These are phyloP conservation scores for Boletus semigastroideus DNA, from an alignment of 1,284 basidiomycete genomes.

Conservation along the genomic window DNA sequence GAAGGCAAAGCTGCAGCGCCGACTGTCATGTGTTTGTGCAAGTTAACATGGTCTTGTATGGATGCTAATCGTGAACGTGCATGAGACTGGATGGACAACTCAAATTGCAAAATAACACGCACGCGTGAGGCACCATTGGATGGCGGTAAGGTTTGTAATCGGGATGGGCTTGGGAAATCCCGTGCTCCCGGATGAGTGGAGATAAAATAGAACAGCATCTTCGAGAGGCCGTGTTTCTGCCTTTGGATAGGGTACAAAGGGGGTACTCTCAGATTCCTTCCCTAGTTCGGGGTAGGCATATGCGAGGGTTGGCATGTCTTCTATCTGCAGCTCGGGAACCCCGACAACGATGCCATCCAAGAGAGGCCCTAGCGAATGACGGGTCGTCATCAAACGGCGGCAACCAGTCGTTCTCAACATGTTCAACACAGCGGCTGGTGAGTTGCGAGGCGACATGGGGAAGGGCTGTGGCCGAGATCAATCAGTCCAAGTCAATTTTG, in stretches of 20 bases:
- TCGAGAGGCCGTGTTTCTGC: slow-evolving; percentile 2
- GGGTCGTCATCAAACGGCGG: slow-evolving; percentile 34
- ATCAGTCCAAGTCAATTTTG: too few species aligned
- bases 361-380: slow-evolving; percentile 24
- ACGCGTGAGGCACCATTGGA: slow-evolving; percentile 22
- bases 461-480: slow-evolving; percentile 20
- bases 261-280: slow-evolving; percentile 14
- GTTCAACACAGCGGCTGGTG: slow-evolving; percentile 33
- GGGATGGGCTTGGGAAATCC: slow-evolving; percentile 32
- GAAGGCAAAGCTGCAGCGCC: slow-evolving; percentile 15
- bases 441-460: slow-evolving; percentile 39
- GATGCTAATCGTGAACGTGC: slow-evolving; percentile 7
- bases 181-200: slow-evolving; percentile 32
- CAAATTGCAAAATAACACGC: neutral
- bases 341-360: slow-evolving; percentile 27
- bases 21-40: slow-evolving; percentile 1
- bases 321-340: slow-evolving; percentile 23
- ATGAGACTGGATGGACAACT: neutral
- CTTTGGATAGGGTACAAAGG: slow-evolving; percentile 29
- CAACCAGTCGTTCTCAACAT: slow-evolving; percentile 33
- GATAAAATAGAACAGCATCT: slow-evolving; percentile 14
- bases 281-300: slow-evolving; percentile 35
- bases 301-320: slow-evolving; percentile 32
- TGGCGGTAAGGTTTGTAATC: slow-evolving; percentile 10
- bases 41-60: slow-evolving; percentile 8